Conservation (phyloP, 495 filamentous ascomycete species). For the Neurospora sp. region DNA sequence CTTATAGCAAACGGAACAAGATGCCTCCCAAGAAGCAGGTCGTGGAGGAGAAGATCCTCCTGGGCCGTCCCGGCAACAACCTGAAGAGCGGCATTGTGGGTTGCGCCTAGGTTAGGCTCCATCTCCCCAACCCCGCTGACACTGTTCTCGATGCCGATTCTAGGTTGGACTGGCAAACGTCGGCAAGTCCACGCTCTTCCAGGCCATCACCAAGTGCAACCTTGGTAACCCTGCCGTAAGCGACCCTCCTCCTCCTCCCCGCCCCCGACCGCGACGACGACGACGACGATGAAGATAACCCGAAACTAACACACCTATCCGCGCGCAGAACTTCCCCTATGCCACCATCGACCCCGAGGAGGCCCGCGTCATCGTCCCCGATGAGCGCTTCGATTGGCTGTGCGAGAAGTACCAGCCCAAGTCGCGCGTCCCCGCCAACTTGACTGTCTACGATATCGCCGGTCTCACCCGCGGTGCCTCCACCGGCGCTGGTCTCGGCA, state of each 20-base stretch:
- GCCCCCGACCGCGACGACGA: slow-evolving; percentile 5
- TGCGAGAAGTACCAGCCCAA: slow-evolving; percentile 95
- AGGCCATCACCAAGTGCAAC: slow-evolving; percentile 96
- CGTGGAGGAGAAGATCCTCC: slow-evolving; percentile 66
- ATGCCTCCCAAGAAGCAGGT: slow-evolving; percentile 74
- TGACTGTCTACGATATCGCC: slow-evolving; percentile 99
- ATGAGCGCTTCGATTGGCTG: slow-evolving; percentile 93
- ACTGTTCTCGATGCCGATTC: slow-evolving; percentile 12
- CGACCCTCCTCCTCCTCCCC: slow-evolving; percentile 8
- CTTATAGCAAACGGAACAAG: slow-evolving; percentile 45
- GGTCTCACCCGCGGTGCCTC: slow-evolving; percentile 94
- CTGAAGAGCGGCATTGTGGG: slow-evolving; percentile 99
- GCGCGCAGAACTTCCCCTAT: slow-evolving; percentile 83
- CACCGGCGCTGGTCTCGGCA: slow-evolving; percentile 94
- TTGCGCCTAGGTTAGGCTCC: slow-evolving; percentile 20
- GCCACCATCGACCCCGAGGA: slow-evolving; percentile 99
- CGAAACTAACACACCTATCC: slow-evolving; percentile 13
- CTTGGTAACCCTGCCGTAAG: slow-evolving; percentile 92
- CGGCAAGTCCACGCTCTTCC: slow-evolving; percentile 98
- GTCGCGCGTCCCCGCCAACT: slow-evolving; percentile 87
- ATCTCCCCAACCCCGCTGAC: slow-evolving; percentile 17
- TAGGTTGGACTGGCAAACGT: slow-evolving; percentile 99
- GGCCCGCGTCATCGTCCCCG: slow-evolving; percentile 93
- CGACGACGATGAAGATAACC: slow-evolving; percentile 9
- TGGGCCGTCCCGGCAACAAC: slow-evolving; percentile 95